Evolutionary conservation across 1,284 basidiomycete genomes (phyloP), one percentile per base, ranked within the genome.

Genomic region (Vanrija pseudolonga): DNA sequence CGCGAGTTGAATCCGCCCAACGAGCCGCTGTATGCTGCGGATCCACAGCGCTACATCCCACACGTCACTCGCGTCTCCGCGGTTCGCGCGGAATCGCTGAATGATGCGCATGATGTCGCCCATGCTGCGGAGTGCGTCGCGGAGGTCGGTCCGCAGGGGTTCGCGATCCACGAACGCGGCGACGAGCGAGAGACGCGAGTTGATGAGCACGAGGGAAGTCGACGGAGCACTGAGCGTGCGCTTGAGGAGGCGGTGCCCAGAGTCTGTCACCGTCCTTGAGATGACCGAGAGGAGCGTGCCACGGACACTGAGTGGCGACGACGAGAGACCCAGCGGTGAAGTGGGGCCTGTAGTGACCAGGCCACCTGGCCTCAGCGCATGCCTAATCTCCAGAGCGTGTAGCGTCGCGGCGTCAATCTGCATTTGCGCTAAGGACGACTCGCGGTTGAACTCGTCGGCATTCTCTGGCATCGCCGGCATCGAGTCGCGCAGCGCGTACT

Each of bases 371-470:
- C 85, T 80, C 36, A 87, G 79, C 19, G 83, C 82, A 73, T 93
- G 89, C 26, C 85, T 81, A 53, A 97, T 88, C 74, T 97, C 92
- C 20, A 96, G 83, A 8, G 89, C 88, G 64, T 87, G 87, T 65
- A 95, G 85, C 1, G 93, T 95, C 69, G 93, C 87, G 2, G 88
- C 83, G 71, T 95, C 91, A 56, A 95, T 92, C 65, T 90, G 88
- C 89, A 94, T 91, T 26, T 84, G 80, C 22, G 79, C 75, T n/a
- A 78, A 72, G 2, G 71, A 65, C 9, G 73, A 78, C 69, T 91
- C 88, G 53, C 81, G 82, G 47, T 77, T 81, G 0, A 89, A 89
- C 15, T 77, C 70, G 26, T 80, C 76, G 2, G 57, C 50, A 5
- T 69, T 48, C 22, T 53, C 52, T 6, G 69, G 67, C 18, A 90